phyloP scores from a whole-genome alignment of 495 filamentous ascomycete species.

The Tuber aestivum region DNA sequence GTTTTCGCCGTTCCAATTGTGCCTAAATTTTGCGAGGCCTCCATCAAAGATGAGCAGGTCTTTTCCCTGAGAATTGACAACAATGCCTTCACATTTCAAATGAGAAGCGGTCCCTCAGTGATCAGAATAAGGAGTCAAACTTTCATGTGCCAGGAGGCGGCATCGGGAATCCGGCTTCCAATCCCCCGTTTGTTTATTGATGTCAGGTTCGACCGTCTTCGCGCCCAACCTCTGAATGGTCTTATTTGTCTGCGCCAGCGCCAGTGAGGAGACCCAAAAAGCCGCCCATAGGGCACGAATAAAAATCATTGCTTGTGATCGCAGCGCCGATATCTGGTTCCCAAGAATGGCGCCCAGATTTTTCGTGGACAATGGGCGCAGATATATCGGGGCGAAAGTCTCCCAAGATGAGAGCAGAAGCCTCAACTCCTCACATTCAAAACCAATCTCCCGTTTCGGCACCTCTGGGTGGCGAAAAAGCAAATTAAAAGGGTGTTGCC shows the following conservation, averaged over 20 bases:
- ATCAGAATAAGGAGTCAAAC: constrained; percentile 5
- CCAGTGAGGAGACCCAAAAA: neutral
- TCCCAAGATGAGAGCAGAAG: too few species aligned
- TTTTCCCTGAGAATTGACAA: constrained; percentile 4
- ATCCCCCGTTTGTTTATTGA: constrained; percentile 14
- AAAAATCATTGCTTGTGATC: neutral
- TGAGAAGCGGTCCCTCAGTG: neutral
- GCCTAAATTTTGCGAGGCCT: constrained; percentile 15
- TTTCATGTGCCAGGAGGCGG: constrained; percentile 19
- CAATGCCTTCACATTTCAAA: constrained; percentile 9
- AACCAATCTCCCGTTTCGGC: too few species aligned
- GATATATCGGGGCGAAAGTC: neutral
- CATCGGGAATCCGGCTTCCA: constrained; percentile 17
- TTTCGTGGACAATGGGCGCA: neutral
- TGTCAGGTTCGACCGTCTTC: neutral
- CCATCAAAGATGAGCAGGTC: constrained; percentile 20
- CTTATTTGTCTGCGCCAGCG: neutral
- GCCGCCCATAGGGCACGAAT: neutral
- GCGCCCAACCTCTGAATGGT: neutral
- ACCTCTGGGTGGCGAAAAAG: neutral
- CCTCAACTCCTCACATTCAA: too few species aligned
- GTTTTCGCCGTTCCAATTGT: neutral
- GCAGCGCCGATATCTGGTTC: neutral
- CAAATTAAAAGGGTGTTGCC: neutral
- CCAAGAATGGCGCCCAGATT: neutral